Evolutionary conservation across 1,284 basidiomycete genomes (phyloP).

Genomic region (Erythrobasidium hasegawianum): DNA sequence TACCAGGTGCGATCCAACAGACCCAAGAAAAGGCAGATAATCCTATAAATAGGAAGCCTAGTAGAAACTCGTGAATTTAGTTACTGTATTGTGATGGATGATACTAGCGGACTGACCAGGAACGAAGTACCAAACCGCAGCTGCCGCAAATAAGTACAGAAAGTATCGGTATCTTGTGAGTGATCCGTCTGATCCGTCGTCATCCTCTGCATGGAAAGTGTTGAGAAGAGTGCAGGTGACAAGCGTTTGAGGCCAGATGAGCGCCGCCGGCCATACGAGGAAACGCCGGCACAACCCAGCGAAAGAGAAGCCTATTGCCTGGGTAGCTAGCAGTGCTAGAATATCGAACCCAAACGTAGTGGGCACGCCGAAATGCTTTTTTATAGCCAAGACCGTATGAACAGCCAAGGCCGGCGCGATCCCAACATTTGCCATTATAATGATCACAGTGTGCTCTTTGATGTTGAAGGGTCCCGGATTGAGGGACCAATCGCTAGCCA

Average conservation of each 20-base stretch:
- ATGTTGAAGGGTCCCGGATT: slow-evolving; percentile 45
- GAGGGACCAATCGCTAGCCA: slow-evolving; percentile 37
- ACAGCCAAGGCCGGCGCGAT: slow-evolving; percentile 26
- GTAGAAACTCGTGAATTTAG: background rate
- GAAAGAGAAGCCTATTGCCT: slow-evolving; percentile 43
- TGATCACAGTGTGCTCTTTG: slow-evolving; percentile 44
- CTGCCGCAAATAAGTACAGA: slow-evolving; percentile 47
- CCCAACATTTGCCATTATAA: slow-evolving; percentile 40
- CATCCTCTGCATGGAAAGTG: slow-evolving; percentile 48
- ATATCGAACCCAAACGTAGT: slow-evolving; percentile 41
- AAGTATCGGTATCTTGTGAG: slow-evolving; percentile 48
- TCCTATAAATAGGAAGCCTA: slow-evolving; percentile 48
- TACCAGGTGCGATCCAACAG: slow-evolving; percentile 54
- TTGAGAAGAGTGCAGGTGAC: slow-evolving; percentile 54
- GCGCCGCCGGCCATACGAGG: slow-evolving; percentile 42
- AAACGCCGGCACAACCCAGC: slow-evolving; percentile 41
- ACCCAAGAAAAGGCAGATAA: slow-evolving; percentile 60
- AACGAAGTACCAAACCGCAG: slow-evolving; percentile 40
- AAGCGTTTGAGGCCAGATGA: slow-evolving; percentile 53
- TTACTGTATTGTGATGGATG: background rate
- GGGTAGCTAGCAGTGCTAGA: slow-evolving; percentile 47
- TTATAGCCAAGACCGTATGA: slow-evolving; percentile 56
- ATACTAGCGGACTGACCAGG: slow-evolving; percentile 32
- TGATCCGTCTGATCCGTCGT: slow-evolving; percentile 50
- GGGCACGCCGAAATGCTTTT: slow-evolving; percentile 64